A percentile compares a stretch with the other conserved stretches of the same genome.
Evolutionary conservation across 1,139 yeast species (phyloP).

Genomic region (Saccharomyces hybrid): DNA sequence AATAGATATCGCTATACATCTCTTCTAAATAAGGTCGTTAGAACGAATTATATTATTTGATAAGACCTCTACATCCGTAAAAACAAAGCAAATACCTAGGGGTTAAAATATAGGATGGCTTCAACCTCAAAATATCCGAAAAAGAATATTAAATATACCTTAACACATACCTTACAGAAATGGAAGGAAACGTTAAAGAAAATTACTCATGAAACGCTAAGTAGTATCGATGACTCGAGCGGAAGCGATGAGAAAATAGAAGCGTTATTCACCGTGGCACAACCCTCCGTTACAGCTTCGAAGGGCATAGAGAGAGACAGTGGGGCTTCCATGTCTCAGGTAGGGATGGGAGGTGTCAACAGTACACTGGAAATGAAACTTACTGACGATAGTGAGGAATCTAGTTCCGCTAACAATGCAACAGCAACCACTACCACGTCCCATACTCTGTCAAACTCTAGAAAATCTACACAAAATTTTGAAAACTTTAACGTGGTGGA

Average conservation of each 20-base stretch:
- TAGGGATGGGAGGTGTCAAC: slow-evolving; percentile 4
- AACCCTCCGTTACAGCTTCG: background rate
- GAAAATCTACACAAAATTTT: slow-evolving; percentile 13
- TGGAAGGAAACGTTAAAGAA: slow-evolving; percentile 19
- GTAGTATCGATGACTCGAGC: slow-evolving; percentile 15
- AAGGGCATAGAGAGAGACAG: slow-evolving; percentile 15
- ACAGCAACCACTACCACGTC: slow-evolving; percentile 4
- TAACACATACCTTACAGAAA: slow-evolving; percentile 12
- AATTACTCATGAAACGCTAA: slow-evolving; percentile 20
- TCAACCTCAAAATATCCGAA: background rate
- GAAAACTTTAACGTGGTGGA: slow-evolving; percentile 29
- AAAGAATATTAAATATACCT: background rate
- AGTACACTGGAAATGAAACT: slow-evolving; percentile 13
- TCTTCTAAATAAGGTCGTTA: background rate
- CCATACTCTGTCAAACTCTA: slow-evolving; percentile 4
- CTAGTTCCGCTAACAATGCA: slow-evolving; percentile 9
- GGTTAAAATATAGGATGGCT: background rate
- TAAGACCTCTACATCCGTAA: too few relatives aligned
- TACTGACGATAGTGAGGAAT: slow-evolving; percentile 17
- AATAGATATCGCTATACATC: background rate
- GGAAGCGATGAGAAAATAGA: slow-evolving; percentile 18
- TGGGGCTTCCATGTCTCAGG: slow-evolving; percentile 16
- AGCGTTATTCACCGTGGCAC: slow-evolving; percentile 12
- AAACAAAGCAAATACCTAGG: too few relatives aligned
- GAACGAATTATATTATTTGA: background rate